Evolutionary conservation across 495 filamentous ascomycete species (phyloP).

Genomic region (Choiromyces venosus): DNA sequence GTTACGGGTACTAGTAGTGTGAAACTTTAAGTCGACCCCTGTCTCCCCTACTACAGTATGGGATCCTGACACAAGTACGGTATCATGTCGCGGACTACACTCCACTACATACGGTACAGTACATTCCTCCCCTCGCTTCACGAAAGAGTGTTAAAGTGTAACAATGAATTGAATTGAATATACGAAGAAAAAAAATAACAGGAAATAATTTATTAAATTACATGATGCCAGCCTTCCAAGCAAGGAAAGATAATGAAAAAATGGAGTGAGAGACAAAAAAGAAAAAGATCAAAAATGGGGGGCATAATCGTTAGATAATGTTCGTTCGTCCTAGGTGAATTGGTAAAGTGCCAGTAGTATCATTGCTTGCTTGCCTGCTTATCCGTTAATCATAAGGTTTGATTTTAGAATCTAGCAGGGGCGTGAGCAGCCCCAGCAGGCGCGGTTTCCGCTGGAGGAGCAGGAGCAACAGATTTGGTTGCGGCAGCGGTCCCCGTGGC

Average conservation of each 20-base stretch:
- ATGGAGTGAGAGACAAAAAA: too few relatives aligned
- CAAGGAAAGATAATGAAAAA: background rate
- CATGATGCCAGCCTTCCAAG: background rate
- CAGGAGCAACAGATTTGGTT: conserved; percentile 5
- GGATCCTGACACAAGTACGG: background rate
- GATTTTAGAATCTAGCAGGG: background rate
- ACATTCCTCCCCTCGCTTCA: background rate
- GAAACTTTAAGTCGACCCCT: background rate
- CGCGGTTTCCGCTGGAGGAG: background rate
- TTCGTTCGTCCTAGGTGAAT: background rate
- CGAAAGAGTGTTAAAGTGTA: background rate
- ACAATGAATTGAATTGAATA: background rate
- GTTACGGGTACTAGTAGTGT: background rate
- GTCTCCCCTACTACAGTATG: background rate
- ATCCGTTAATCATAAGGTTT: background rate
- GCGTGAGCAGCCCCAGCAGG: conserved; percentile 31
- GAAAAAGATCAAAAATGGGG: too few relatives aligned
- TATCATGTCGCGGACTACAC: background rate
- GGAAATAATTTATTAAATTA: conserved; percentile 4
- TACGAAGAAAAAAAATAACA: background rate
- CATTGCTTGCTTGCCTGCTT: background rate
- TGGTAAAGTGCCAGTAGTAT: background rate
- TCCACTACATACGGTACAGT: background rate
- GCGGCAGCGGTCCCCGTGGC: conserved; percentile 28
- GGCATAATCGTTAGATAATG: background rate